Conservation (phyloP, 73 alveolate genomes). For the Paraurostyla sp. region DNA sequence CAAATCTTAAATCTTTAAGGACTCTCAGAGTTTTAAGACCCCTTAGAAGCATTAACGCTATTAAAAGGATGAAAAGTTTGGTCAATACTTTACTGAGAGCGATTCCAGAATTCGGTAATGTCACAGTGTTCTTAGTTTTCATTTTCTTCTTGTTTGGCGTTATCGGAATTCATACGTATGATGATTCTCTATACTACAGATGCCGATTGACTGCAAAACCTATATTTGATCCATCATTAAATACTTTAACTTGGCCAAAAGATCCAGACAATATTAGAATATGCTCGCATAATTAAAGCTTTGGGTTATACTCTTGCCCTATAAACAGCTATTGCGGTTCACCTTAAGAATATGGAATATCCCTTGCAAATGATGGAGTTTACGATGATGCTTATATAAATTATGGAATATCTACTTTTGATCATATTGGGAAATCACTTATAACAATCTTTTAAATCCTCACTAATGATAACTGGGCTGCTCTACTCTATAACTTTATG, state of each 20-base stretch:
- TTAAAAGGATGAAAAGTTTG: constrained; percentile 50
- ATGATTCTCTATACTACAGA: constrained; percentile 35
- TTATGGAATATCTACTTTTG: constrained; percentile 75
- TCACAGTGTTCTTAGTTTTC: constrained; percentile 37
- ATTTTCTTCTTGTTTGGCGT: constrained; percentile 63
- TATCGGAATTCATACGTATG: constrained; percentile 48
- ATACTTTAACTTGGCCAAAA: not conserved
- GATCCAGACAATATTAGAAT: not conserved
- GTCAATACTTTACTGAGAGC: constrained; percentile 40
- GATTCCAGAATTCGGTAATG: constrained; percentile 61
- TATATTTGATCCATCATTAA: constrained; percentile 1
- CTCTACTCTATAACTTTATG: constrained; percentile 27
- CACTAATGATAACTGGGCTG: constrained; percentile 61
- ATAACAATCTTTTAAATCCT: constrained; percentile 73
- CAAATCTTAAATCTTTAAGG: constrained; percentile 61
- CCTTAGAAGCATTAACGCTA: constrained; percentile 56
- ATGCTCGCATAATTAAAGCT: not conserved
- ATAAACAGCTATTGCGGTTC: constrained; percentile 18
- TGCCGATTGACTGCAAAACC: too few relatives aligned
- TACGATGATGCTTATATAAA: constrained; percentile 34
- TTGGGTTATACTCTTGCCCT: constrained; percentile 53
- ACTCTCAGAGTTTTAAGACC: constrained; percentile 58
- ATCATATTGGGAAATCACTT: constrained; percentile 69
- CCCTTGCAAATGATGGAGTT: constrained; percentile 35
- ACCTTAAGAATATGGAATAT: constrained; percentile 15